Percentiles rank a stretch among this genome's conserved stretches.
These are phyloP conservation scores for Eucalyptus erythrocorys DNA, from an alignment of 345 rosid species.

Conservation along the genomic window DNA sequence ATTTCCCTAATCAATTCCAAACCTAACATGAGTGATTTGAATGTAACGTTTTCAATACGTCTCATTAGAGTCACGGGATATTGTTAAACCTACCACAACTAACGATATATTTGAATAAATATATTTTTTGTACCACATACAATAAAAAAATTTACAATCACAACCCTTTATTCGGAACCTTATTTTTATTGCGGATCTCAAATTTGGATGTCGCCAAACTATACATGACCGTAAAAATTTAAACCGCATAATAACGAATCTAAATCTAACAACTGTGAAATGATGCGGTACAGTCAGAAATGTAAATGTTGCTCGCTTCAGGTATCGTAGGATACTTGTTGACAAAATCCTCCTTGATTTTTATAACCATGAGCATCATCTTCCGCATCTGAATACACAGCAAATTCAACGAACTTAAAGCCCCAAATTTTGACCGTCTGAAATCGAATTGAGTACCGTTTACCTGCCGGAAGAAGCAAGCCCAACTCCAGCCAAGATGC, in stretches of 20 bases:
- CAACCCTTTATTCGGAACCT: background rate
- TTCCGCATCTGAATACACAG: background rate
- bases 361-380: background rate
- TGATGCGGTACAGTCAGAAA: background rate
- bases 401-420: background rate
- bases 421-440: background rate
- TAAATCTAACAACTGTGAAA: background rate
- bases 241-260: background rate
- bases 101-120: background rate
- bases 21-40: accelerated
- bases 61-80: accelerated
- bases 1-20: background rate
- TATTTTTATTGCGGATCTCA: background rate
- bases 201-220: background rate
- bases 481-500: background rate
- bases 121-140: background rate
- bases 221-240: background rate
- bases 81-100: background rate
- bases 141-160: background rate
- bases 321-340: accelerated
- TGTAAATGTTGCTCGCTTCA: background rate
- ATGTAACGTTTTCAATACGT: background rate
- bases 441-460: background rate
- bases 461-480: background rate
- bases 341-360: background rate